Evolutionary conservation across 257 asterid genomes (phyloP).

Genomic region (Plantago elongata): DNA sequence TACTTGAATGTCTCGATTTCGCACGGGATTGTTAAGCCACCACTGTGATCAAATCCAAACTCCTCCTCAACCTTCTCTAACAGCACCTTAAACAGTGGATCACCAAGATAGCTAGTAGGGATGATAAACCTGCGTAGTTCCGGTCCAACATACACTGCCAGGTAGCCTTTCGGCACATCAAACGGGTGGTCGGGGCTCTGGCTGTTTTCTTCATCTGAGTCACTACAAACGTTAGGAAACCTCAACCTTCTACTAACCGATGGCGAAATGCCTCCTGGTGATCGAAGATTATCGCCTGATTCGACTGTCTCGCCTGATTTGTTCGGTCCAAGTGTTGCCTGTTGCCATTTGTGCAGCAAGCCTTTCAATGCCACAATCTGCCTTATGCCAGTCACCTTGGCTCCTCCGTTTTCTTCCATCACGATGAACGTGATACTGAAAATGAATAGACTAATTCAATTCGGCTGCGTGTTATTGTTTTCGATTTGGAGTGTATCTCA

Average conservation of each 20-base stretch:
- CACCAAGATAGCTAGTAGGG: slow-evolving; percentile 56
- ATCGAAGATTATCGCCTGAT: neutral
- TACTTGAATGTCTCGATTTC: slow-evolving; percentile 60
- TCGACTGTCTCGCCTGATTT: neutral
- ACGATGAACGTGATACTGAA: slow-evolving; percentile 15
- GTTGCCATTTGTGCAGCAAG: slow-evolving; percentile 69
- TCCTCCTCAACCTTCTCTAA: slow-evolving; percentile 64
- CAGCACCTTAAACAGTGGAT: slow-evolving; percentile 51
- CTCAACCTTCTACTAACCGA: slow-evolving; percentile 41
- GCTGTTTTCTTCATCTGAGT: slow-evolving; percentile 54
- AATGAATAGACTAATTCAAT: slow-evolving; percentile 3
- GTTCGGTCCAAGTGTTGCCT: slow-evolving; percentile 39
- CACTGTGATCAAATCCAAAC: slow-evolving; percentile 60
- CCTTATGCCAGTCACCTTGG: slow-evolving; percentile 53
- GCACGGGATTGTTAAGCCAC: slow-evolving; percentile 55
- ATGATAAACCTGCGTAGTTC: slow-evolving; percentile 62
- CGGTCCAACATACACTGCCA: slow-evolving; percentile 56
- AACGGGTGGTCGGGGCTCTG: slow-evolving; percentile 44
- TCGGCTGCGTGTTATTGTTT: neutral
- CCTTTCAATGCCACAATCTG: slow-evolving; percentile 67
- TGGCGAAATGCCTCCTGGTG: slow-evolving; percentile 38
- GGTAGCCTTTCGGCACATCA: slow-evolving; percentile 50
- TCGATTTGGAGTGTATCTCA: slow-evolving; percentile 25
- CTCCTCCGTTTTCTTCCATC: slow-evolving; percentile 48
- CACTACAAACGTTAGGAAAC: slow-evolving; percentile 28